Conservation (phyloP, 352 stramenopile species). For the Globisporangium spiculum region DNA sequence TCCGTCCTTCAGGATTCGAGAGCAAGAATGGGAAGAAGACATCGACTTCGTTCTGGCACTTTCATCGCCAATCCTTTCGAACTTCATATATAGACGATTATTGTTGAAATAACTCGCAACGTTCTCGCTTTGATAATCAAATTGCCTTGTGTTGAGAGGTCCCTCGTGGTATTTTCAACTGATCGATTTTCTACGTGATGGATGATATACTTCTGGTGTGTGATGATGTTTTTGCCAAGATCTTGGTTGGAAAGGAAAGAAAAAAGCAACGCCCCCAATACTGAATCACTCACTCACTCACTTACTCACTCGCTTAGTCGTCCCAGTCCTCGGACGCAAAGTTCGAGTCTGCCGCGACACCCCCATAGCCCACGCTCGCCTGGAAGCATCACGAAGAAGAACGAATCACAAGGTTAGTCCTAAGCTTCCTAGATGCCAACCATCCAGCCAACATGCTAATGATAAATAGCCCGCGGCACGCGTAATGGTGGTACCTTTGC, state of each 20-base stretch:
- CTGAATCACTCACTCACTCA: background rate
- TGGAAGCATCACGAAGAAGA: conserved; percentile 6
- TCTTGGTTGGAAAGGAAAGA: background rate
- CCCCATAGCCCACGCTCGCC: conserved; percentile 23
- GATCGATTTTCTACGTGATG: background rate
- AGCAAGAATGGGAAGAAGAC: no score
- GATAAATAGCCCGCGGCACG: background rate
- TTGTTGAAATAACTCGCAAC: no score
- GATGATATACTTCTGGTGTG: background rate
- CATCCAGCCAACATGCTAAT: no score
- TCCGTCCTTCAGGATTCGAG: no score
- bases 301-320: conserved; percentile 20
- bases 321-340: conserved; percentile 74
- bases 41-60: no score
- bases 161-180: no score
- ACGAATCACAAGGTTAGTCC: conserved; percentile 1
- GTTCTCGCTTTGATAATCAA: no score
- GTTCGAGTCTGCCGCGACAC: conserved; percentile 60
- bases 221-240: background rate
- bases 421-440: background rate
- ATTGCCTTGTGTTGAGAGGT: no score
- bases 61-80: no score
- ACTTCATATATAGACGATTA: no score
- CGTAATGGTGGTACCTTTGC: conserved; percentile 30
- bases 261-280: background rate